Conservation (phyloP, 805 yeast genomes). For the Candida incommunis region DNA sequence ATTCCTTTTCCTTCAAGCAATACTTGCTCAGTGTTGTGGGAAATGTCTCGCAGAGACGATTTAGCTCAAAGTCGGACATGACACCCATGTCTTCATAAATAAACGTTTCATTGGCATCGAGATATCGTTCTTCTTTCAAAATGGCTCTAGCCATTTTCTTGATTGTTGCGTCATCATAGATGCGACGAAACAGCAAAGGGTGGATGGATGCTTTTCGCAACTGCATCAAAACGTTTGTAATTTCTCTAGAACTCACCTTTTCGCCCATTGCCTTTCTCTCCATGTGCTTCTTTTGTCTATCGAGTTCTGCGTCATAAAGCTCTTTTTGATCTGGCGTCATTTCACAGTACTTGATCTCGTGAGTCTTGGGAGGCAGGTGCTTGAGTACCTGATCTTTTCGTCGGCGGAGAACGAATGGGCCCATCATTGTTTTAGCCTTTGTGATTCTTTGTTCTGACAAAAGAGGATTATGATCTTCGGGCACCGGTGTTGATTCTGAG, state of each 20-base stretch:
- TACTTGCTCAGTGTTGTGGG: slow-evolving; percentile 44
- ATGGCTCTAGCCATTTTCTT: slow-evolving; percentile 62
- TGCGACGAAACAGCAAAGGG: slow-evolving; percentile 66
- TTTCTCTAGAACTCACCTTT: slow-evolving; percentile 8
- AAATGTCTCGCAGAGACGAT: slow-evolving; percentile 57
- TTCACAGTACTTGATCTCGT: slow-evolving; percentile 49
- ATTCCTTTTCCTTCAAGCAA: slow-evolving; percentile 37
- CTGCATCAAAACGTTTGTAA: slow-evolving; percentile 70
- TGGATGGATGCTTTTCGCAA: slow-evolving; percentile 88
- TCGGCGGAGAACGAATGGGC: slow-evolving; percentile 89
- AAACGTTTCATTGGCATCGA: slow-evolving; percentile 58
- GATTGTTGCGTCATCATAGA: slow-evolving; percentile 43
- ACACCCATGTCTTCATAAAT: slow-evolving; percentile 90
- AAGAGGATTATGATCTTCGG: slow-evolving; percentile 53
- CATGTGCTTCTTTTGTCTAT: slow-evolving; percentile 12
- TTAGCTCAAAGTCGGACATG: slow-evolving; percentile 85
- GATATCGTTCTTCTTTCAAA: slow-evolving; percentile 66
- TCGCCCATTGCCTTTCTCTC: slow-evolving; percentile 18
- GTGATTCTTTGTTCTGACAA: slow-evolving; percentile 82
- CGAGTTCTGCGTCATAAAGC: slow-evolving; percentile 50
- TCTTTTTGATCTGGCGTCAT: slow-evolving; percentile 38
- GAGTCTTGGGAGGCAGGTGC: slow-evolving; percentile 70
- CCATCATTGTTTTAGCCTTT: slow-evolving; percentile 96
- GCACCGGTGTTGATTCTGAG: neutral
- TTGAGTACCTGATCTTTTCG: slow-evolving; percentile 83